Evolutionary conservation across 106 monocot genomes (phyloP), one percentile per base, ranked within the genome.

Genomic region (Dendrobium nobile): DNA sequence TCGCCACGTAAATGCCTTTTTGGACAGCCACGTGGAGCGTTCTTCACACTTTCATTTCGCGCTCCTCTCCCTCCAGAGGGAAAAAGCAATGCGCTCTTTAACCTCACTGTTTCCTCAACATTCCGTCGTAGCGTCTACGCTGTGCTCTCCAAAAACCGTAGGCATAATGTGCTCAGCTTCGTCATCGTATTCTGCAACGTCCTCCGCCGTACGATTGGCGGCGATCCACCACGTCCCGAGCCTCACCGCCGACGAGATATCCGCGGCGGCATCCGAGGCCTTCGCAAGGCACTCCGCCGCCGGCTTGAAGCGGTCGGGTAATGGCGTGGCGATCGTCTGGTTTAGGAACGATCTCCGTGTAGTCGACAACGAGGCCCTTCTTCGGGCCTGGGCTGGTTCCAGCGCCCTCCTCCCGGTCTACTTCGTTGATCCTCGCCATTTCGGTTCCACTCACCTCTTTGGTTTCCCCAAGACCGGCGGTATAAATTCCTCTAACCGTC

Each of bases 381-480:
- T 72, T 37, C 73, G 68, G 19, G 97, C 88, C 5, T 94, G 88
- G 94, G 75, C 82, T n/a, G 75, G 81, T 9, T 98, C 94, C 72
- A 81, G 82, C 0, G 81, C 92, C 2, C 42, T 98, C 28, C 75
- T 98, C 11, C 97, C 97, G 1, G 92, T 98, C 51, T 92, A 94
- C 80, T 94, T 90, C 64, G 45, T 98, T 6, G 97, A 98, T 82
- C 92, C 97, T 9, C 90, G 97, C 76, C 10, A 75, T 22, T 98
- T 87, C 15, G 91, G 81, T 18, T 72, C 77, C 45, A 94, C 92
- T 2, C 88, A 89, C 82, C 81, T 89, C 84, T 98, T 98, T 22
- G 89, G 85, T 4, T 94, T 98, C 86, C 97, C 94, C 16, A 98
- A 94, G 78, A 98, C 92, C 48, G 97, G 97, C 80, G 89, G 94